Evolutionary conservation across 345 rosid genomes (phyloP).

Genomic region (Clausena lansium): DNA sequence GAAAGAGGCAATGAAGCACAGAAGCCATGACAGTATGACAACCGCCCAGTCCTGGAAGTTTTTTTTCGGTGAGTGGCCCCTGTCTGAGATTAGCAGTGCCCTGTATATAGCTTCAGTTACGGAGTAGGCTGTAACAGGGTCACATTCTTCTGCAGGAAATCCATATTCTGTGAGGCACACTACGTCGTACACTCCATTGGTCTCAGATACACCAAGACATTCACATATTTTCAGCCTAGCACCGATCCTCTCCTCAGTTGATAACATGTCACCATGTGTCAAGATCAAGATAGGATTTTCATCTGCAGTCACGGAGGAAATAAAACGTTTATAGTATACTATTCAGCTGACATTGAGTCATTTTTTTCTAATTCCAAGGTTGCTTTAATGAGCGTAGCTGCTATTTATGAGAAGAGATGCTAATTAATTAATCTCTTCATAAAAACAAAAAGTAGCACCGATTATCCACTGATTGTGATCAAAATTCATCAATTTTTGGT

Average conservation of each 20-base stretch:
- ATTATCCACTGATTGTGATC: too few species aligned
- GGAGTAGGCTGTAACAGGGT: conserved; percentile 50
- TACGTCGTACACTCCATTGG: conserved; percentile 45
- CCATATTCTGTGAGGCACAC: conserved; percentile 59
- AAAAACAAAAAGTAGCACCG: too few species aligned
- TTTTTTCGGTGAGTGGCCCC: conserved; percentile 42
- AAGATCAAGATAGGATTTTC: conserved; percentile 54
- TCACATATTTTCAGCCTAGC: conserved; percentile 50
- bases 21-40: conserved; percentile 27
- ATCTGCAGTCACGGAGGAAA: conserved; percentile 25
- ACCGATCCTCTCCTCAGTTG: conserved; percentile 45
- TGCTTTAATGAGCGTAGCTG: background rate
- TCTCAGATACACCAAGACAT: conserved; percentile 35
- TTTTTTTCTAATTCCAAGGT: background rate
- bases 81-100: conserved; percentile 55
- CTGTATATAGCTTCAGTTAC: conserved; percentile 44
- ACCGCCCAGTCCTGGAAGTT: conserved; percentile 34
- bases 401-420: background rate
- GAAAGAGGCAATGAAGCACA: conserved; percentile 35
- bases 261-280: conserved; percentile 59
- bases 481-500: background rate
- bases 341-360: background rate
- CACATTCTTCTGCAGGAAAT: conserved; percentile 47
- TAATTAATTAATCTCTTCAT: too few species aligned
- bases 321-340: background rate